Percentiles rank a stretch among this genome's conserved stretches.
Conservation (phyloP, 106 monocot genomes). For the Agapanthus africanus region DNA sequence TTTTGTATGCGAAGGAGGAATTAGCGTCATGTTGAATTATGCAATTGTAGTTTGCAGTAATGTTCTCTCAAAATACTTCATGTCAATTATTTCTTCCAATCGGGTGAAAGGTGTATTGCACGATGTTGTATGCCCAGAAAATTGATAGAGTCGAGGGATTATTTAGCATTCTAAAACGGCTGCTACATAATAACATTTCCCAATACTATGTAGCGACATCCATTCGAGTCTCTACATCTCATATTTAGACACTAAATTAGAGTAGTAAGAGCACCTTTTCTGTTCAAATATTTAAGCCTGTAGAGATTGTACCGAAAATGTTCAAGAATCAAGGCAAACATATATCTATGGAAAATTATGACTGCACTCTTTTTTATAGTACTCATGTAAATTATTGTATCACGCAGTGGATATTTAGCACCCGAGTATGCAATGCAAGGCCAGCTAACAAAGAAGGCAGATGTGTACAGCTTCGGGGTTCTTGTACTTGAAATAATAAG, state of each 20-base stretch:
- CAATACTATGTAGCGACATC: too few relatives aligned
- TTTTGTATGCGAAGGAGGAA: too few relatives aligned
- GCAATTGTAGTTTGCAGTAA: too few relatives aligned
- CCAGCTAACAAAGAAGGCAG: conserved; percentile 65
- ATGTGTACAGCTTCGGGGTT: conserved; percentile 74
- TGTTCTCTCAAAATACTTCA: too few relatives aligned
- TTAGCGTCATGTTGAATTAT: too few relatives aligned
- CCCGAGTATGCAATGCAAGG: conserved; percentile 66
- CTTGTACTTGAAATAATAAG: conserved; percentile 64
- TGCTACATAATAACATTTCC: too few relatives aligned
- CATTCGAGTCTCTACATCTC: too few relatives aligned
- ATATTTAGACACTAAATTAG: neutral
- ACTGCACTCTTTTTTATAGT: neutral
- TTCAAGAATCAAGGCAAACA: neutral
- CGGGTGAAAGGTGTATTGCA: too few relatives aligned
- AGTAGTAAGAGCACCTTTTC: neutral
- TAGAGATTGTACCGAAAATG: neutral
- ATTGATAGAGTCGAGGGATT: too few relatives aligned
- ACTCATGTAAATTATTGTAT: conserved; percentile 2
- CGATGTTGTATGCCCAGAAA: too few relatives aligned
- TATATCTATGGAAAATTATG: neutral
- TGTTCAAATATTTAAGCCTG: neutral
- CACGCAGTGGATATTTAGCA: conserved; percentile 61
- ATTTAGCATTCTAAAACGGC: too few relatives aligned
- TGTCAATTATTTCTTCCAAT: too few relatives aligned